These are phyloP conservation scores for Aristolochia fimbriata DNA, from an alignment of 164 flowering plant genomes.

Conservation along the genomic window DNA sequence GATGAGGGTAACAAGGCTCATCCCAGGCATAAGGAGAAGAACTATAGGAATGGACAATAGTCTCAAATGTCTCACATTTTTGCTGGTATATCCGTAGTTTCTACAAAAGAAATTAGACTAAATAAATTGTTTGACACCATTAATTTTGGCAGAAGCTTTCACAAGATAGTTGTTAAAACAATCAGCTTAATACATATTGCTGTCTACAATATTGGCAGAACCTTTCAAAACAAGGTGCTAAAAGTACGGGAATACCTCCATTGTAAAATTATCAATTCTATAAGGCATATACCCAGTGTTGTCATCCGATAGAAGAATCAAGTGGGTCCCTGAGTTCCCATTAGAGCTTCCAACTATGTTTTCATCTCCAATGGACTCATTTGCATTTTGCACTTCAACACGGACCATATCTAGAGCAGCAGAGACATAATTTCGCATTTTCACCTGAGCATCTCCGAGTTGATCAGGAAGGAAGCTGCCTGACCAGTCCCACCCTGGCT, in stretches of 20 bases:
- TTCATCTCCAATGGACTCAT: conserved; percentile 56
- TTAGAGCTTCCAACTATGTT: conserved; percentile 52
- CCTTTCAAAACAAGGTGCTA: neutral
- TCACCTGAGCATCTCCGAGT: conserved; percentile 88
- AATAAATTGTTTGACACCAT: neutral
- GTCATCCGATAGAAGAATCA: conserved; percentile 85
- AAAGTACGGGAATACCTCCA: conserved; percentile 41
- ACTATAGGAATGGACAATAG: conserved; percentile 62
- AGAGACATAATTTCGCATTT: conserved; percentile 67
- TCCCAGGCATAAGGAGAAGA: conserved; percentile 96
- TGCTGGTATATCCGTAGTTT: conserved; percentile 79
- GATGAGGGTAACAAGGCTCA: conserved; percentile 92
- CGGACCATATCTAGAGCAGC: conserved; percentile 54
- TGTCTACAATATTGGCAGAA: neutral
- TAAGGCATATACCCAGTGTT: conserved; percentile 93
- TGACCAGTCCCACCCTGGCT: conserved; percentile 99
- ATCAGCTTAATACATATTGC: neutral
- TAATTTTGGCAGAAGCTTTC: neutral
- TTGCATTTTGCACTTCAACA: conserved; percentile 91
- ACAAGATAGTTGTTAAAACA: neutral
- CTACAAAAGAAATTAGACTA: conserved; percentile 25
- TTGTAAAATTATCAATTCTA: conserved; percentile 87
- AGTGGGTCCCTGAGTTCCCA: conserved; percentile 78
- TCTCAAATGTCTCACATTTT: conserved; percentile 75
- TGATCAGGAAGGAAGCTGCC: conserved; percentile 90